Evolutionary conservation across 805 yeast species (phyloP).

Genomic region (Lipomyces kockii): DNA sequence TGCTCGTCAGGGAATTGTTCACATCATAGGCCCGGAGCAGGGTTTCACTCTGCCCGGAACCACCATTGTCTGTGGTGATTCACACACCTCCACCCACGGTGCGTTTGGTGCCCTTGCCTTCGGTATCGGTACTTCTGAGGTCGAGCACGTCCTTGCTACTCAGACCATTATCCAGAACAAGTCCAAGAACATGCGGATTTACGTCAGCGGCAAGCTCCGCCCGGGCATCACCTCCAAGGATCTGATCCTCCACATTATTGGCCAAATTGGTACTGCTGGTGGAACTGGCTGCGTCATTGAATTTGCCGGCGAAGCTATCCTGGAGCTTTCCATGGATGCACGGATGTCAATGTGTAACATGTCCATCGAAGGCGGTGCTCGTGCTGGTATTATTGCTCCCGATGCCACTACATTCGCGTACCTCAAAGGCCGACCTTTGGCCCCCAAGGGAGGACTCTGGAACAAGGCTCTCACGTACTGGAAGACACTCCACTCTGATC

Average conservation of each 20-base stretch:
- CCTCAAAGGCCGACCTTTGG: slow-evolving; percentile 90
- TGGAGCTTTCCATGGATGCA: slow-evolving; percentile 90
- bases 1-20: slow-evolving; percentile 96
- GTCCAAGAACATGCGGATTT: slow-evolving; percentile 93
- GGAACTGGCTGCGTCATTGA: slow-evolving; percentile 98
- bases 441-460: slow-evolving; percentile 94
- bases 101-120: slow-evolving; percentile 97
- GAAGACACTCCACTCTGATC: slow-evolving; percentile 85
- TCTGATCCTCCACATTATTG: slow-evolving; percentile 89
- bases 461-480: slow-evolving; percentile 91
- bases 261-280: slow-evolving; percentile 98
- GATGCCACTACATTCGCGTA: slow-evolving; percentile 88
- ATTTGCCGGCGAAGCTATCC: slow-evolving; percentile 94
- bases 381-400: slow-evolving; percentile 99
- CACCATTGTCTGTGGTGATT: slow-evolving; percentile 98
- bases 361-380: slow-evolving; percentile 99
- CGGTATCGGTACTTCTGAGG: slow-evolving; percentile 99
- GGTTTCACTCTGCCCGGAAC: slow-evolving; percentile 99
- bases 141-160: slow-evolving; percentile 97
- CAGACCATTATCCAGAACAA: slow-evolving; percentile 94
- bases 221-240: slow-evolving; percentile 97
- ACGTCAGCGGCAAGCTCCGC: slow-evolving; percentile 78
- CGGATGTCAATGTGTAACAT: slow-evolving; percentile 99
- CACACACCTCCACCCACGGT: slow-evolving; percentile 98
- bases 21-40: slow-evolving; percentile 98